Percentiles rank a stretch among this genome's conserved stretches.
Evolutionary conservation across 257 asterid species (phyloP).

Genomic region (Craterostigma plantagineum): DNA sequence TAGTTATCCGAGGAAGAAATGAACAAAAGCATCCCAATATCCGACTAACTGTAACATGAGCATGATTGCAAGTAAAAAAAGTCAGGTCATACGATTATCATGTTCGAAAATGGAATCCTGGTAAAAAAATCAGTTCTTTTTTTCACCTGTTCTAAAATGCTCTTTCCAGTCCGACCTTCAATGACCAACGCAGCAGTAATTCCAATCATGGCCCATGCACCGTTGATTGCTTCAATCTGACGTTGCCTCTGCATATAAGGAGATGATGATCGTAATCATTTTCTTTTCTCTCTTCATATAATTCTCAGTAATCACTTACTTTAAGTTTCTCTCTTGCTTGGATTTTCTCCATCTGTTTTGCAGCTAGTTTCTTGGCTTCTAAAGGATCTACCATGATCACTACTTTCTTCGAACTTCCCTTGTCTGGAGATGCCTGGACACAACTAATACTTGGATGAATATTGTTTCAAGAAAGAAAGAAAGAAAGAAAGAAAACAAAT

Average conservation of each 20-base stretch:
- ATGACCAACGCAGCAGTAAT: slow-evolving; percentile 70
- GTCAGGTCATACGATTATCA: neutral
- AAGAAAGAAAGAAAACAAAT: too few relatives aligned
- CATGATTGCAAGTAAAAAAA: slow-evolving; percentile 3
- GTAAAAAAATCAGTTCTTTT: neutral
- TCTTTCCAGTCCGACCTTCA: slow-evolving; percentile 70
- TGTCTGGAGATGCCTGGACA: slow-evolving; percentile 35
- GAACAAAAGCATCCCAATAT: slow-evolving; percentile 39
- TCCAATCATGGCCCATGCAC: slow-evolving; percentile 99
- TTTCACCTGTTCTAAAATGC: slow-evolving; percentile 55
- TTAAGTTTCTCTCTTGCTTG: slow-evolving; percentile 49
- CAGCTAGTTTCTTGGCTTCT: slow-evolving; percentile 93
- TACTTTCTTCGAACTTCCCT: slow-evolving; percentile 22
- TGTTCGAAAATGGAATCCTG: neutral
- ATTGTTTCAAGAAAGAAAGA: slow-evolving; percentile 1
- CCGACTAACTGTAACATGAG: slow-evolving; percentile 42
- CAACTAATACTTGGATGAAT: slow-evolving; percentile 5
- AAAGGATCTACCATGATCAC: slow-evolving; percentile 87
- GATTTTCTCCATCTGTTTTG: slow-evolving; percentile 70
- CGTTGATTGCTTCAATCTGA: slow-evolving; percentile 72
- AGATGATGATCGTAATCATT: neutral
- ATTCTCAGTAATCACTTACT: slow-evolving; percentile 23
- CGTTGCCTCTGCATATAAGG: slow-evolving; percentile 29
- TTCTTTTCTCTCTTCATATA: neutral
- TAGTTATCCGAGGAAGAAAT: slow-evolving; percentile 25